Evolutionary conservation across 768 basidiomycete species (phyloP).

Genomic region (Paxillus rubicundulus): DNA sequence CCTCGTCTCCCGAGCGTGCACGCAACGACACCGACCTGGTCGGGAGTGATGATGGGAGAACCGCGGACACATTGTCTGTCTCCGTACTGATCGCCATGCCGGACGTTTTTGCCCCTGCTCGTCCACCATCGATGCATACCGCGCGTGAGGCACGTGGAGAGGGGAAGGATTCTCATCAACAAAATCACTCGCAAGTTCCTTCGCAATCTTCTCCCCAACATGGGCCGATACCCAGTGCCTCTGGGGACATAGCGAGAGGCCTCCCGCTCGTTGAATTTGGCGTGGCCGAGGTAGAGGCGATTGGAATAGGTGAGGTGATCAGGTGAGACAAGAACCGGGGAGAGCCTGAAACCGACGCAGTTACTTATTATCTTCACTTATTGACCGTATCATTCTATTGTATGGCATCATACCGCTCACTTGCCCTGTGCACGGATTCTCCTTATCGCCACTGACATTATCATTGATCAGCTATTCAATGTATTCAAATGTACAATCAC

Average conservation of each 20-base stretch:
- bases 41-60: too few relatives aligned
- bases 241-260: not conserved
- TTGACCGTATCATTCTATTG: not conserved
- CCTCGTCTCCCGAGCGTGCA: too few relatives aligned
- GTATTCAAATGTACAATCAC: too few relatives aligned
- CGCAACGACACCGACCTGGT: too few relatives aligned
- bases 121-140: not conserved
- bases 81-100: constrained; percentile 26
- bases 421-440: too few relatives aligned
- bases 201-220: too few relatives aligned
- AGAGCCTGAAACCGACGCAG: not conserved
- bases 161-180: not conserved
- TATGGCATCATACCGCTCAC: too few relatives aligned
- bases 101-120: constrained; percentile 4
- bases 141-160: not conserved
- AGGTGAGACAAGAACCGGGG: not conserved
- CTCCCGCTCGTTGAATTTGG: not conserved
- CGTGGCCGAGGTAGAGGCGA: not conserved
- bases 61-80: constrained; percentile 3
- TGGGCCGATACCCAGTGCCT: not conserved
- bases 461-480: too few relatives aligned
- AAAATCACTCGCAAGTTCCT: too few relatives aligned
- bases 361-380: not conserved
- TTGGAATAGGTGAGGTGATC: not conserved
- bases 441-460: too few relatives aligned